These are phyloP conservation scores for Chytriomyces sp. DNA, from an alignment of 192 early-diverging fungal species.

Conservation along the genomic window DNA sequence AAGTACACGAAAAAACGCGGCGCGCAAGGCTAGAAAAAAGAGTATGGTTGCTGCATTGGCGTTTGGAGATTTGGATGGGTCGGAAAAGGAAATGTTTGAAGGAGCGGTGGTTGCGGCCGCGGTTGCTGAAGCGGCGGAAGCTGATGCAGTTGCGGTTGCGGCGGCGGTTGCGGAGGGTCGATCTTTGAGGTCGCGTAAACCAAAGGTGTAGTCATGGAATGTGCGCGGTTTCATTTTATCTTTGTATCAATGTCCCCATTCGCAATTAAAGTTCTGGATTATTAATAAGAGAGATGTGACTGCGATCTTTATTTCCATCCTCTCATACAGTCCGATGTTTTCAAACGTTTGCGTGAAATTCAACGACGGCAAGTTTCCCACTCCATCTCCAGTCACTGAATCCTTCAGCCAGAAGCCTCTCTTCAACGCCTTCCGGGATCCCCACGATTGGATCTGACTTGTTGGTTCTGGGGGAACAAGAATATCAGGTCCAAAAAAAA, in stretches of 20 bases:
- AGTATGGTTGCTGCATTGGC: background rate
- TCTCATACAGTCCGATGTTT: background rate
- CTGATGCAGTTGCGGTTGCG: background rate
- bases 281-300: background rate
- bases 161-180: background rate
- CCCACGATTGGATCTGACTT: constrained; percentile 36
- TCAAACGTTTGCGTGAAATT: background rate
- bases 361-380: constrained; percentile 22
- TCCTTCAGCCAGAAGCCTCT: background rate
- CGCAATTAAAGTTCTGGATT: background rate
- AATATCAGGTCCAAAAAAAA: background rate
- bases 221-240: background rate
- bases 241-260: background rate
- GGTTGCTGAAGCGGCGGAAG: background rate
- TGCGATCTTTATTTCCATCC: background rate
- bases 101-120: background rate
- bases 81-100: background rate
- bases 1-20: background rate
- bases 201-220: background rate
- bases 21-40: background rate
- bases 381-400: constrained; percentile 24
- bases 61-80: background rate
- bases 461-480: constrained; percentile 8
- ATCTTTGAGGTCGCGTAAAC: background rate
- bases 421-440: constrained; percentile 18